A percentile compares a stretch with the other conserved stretches of the same genome.
These are phyloP conservation scores for Rhododendron vialii DNA, from an alignment of 148 eudicot genomes.

Conservation along the genomic window DNA sequence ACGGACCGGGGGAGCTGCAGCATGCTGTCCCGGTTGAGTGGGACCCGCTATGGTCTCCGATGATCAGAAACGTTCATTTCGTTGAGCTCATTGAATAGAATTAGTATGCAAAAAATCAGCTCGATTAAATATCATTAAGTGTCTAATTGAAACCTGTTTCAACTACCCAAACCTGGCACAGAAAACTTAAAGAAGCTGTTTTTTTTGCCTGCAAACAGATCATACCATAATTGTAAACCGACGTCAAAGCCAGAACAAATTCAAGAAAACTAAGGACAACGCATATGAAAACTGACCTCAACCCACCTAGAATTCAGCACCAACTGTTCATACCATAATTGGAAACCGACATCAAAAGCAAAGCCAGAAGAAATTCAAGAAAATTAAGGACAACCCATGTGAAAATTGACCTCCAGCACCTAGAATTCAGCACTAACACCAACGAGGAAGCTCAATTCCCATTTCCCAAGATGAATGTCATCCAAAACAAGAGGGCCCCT, in stretches of 20 bases:
- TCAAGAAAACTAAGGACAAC: constrained; percentile 10
- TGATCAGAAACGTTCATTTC: too few relatives aligned
- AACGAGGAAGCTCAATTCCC: not conserved
- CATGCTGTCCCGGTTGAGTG: too few relatives aligned
- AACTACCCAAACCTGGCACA: not conserved
- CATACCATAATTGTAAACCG: not conserved
- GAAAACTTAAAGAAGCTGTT: not conserved
- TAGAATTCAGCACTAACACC: not conserved
- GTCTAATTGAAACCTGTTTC: too few relatives aligned
- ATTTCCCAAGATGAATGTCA: not conserved
- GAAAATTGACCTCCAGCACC: constrained; percentile 1
- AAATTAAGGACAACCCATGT: constrained; percentile 18
- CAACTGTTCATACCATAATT: not conserved
- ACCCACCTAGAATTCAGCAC: not conserved
- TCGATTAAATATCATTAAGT: too few relatives aligned
- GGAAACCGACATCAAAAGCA: not conserved
- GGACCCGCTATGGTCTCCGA: too few relatives aligned
- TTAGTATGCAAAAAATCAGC: too few relatives aligned
- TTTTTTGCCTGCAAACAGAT: not conserved
- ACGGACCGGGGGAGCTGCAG: too few relatives aligned
- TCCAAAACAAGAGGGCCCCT: not conserved
- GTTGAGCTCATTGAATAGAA: too few relatives aligned
- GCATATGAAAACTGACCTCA: constrained; percentile 17
- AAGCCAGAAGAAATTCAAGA: constrained; percentile 12
- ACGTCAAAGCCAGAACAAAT: constrained; percentile 11